Evolutionary conservation across 495 filamentous ascomycete genomes (phyloP), one percentile per base, ranked within the genome.

Genomic region (Aspergillus sclerotioniger): DNA sequence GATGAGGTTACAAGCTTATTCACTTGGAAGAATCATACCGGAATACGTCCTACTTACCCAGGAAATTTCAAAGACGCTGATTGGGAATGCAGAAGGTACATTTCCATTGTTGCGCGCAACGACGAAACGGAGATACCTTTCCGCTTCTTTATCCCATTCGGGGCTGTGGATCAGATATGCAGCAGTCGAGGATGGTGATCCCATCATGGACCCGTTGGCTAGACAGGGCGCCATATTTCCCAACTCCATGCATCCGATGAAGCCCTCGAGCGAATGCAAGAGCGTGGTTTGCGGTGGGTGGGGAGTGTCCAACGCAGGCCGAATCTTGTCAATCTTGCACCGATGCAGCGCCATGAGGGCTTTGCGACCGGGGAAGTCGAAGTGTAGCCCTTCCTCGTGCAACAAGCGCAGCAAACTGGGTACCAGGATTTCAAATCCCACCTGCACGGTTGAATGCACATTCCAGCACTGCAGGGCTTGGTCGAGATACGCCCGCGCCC

Each of bases 151-250:
- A 53, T 80, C 72, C 76, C 76, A 78, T 0, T 47, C 15, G 9
- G 65, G 59, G 0, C 57, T 16, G 52, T 75, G 49, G 43, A 73
- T 76, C 45, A 80, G 54, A 58, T 78, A 77, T 19, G 71, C 74
- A 13, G 72, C 72, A 9, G 75, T 80, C 0, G 72, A 73, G 20
- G 77, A 75, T 12, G 77, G 77, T 8, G 77, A 79, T 6, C 64
- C 77, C 69, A 79, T 63, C 64, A 79, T 76, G 8, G 65, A 65
- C 9, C 76, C 76, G 48, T 61, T 60, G 21, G 67, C 63, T 48
- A 68, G 70, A 51, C 77, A 71, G 20, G 77, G 76, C n/a, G 58
- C 63, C 13, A 80, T 61, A 37, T 64, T 66, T 51, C 74, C 66
- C 37, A 80, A 74, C 25, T 74, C 68, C 13, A 80, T 43, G 16